Percentiles rank a stretch among this genome's conserved stretches.
These are phyloP conservation scores for Rhypophila decipiens DNA, from an alignment of 495 filamentous ascomycete genomes.

Conservation along the genomic window DNA sequence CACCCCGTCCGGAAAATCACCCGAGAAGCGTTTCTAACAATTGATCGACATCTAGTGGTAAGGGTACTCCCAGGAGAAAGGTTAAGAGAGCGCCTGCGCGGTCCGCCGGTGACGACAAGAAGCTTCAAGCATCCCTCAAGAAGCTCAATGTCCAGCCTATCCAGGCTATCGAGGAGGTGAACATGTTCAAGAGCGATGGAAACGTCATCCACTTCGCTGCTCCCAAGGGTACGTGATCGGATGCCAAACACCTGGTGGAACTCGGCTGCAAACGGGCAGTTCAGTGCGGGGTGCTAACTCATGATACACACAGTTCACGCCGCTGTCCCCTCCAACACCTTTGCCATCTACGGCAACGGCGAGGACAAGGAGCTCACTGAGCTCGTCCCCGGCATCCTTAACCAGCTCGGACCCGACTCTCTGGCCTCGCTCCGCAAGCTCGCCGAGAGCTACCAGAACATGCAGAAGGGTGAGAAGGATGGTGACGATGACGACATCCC, in stretches of 20 bases:
- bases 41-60: slow-evolving; percentile 58
- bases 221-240: slow-evolving; percentile 71
- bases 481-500: slow-evolving; percentile 85
- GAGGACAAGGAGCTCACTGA: slow-evolving; percentile 99
- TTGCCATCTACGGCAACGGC: slow-evolving; percentile 97
- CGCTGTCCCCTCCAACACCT: slow-evolving; percentile 90
- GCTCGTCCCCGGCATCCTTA: slow-evolving; percentile 97
- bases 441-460: slow-evolving; percentile 97
- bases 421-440: slow-evolving; percentile 97
- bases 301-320: slow-evolving; percentile 69
- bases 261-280: background rate
- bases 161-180: slow-evolving; percentile 98
- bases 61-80: slow-evolving; percentile 96
- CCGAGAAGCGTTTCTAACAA: slow-evolving; percentile 19
- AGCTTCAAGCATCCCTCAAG: slow-evolving; percentile 90
- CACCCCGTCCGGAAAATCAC: background rate
- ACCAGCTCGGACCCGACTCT: slow-evolving; percentile 96
- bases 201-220: slow-evolving; percentile 99
- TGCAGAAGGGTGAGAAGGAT: slow-evolving; percentile 94
- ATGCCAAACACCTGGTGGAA: background rate
- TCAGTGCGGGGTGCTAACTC: slow-evolving; percentile 1
- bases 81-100: slow-evolving; percentile 94
- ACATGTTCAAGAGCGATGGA: slow-evolving; percentile 99
- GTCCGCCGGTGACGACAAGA: slow-evolving; percentile 94
- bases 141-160: slow-evolving; percentile 97